Percentiles rank a stretch among this genome's conserved stretches.
Evolutionary conservation across 345 rosid species (phyloP).

Genomic region (Punica granatum): DNA sequence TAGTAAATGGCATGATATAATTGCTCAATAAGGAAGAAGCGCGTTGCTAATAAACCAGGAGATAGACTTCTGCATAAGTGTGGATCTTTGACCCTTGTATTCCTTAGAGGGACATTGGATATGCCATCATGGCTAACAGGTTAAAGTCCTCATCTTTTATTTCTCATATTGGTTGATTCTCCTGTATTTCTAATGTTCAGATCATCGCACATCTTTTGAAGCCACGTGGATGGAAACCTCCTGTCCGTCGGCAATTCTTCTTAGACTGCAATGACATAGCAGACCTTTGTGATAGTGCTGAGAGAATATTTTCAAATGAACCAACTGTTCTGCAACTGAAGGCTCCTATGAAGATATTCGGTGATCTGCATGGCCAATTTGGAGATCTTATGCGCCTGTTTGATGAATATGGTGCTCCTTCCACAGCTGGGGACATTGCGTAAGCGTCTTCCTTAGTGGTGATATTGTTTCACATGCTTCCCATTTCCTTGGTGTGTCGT

Average conservation of each 20-base stretch:
- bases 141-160: not conserved
- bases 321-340: conserved; percentile 82
- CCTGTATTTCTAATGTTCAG: conserved; percentile 22
- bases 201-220: conserved; percentile 81
- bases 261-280: conserved; percentile 95
- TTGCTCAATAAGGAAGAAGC: not conserved
- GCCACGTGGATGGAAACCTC: conserved; percentile 99
- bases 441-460: conserved; percentile 29
- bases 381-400: conserved; percentile 99
- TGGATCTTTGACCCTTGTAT: not conserved
- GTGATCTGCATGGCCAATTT: conserved; percentile 98
- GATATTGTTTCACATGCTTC: not conserved
- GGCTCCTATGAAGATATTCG: conserved; percentile 92
- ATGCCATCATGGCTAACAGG: not conserved
- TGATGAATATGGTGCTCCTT: conserved; percentile 96
- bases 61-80: too few relatives aligned
- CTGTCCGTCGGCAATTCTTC: conserved; percentile 88
- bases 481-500: not conserved
- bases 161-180: not conserved
- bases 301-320: conserved; percentile 73
- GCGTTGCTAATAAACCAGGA: too few relatives aligned
- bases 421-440: conserved; percentile 99
- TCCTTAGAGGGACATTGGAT: not conserved
- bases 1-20: not conserved
- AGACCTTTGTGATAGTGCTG: conserved; percentile 87